Base-by-base conservation (phyloP, 139 green algal genomes). In the Chlorella sorokiniana region DNA sequence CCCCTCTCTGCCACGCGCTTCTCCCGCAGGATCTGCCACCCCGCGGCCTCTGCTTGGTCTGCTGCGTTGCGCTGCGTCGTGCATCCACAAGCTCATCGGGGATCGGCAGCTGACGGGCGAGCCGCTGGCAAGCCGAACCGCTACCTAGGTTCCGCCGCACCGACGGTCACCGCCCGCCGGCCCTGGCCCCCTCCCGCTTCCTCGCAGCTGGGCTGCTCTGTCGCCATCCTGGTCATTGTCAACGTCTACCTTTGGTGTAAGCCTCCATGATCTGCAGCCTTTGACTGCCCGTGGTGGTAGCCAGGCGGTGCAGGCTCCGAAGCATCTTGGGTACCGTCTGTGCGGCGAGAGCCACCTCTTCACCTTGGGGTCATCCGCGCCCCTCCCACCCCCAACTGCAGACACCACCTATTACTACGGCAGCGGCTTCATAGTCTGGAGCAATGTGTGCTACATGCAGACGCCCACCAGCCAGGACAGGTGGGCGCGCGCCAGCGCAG, bases 371-470 rank as follows among this genome's bases (percentile, higher is more conserved):
- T 6, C 7, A n/a, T 6, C 64, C 4, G 7, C 65, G 11, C 38
- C 5, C 18, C 5, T 29, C 65, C 20, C 37, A 31, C 18, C 1
- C 69, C 25, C 69, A 10, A 8, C 1, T 75, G 22, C 25, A 40
- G 4, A 56, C 10, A 51, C 38, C 29, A 38, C 38, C n/a, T 72
- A 72, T 22, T 51, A 51, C 33, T 72, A 72, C 37, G 37, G 38
- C 3, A 25, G 33, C 11, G 35, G 37, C 18, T n/a, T 65, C 23
- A 51, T 33, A 33, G 33, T 56, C 29, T 72, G 37, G 35, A 35
- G 14, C 65, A 65, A 65, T 31, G n/a, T 37, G 1, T 79, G 73
- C 54, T 79, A 79, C 54, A 79, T 79, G 73, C 73, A 79, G 37
- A 77, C 70, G 4, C 20, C 18, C 0, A 10, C 25, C 73, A 42